Evolutionary conservation across 371 early-diverging fungal genomes (phyloP).

Genomic region (Rhizopus stolonifer): DNA sequence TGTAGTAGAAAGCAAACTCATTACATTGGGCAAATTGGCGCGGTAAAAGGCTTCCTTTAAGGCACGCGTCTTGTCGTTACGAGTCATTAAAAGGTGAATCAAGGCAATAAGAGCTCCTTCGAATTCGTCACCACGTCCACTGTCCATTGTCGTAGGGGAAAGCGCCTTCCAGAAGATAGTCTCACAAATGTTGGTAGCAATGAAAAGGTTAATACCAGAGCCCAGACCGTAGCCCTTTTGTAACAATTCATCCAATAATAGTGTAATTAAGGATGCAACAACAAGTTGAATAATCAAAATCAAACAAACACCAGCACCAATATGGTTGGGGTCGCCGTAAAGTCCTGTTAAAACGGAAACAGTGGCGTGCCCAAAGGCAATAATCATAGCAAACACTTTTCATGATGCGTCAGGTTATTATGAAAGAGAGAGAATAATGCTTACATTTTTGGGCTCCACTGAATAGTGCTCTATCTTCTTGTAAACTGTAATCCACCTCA

Average conservation of each 20-base stretch:
- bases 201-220: conserved; percentile 99
- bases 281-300: conserved; percentile 96
- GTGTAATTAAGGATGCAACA: conserved; percentile 96
- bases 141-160: conserved; percentile 95
- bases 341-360: conserved; percentile 98
- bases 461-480: conserved; percentile 98
- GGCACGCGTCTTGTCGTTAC: conserved; percentile 97
- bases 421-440: conserved; percentile 21
- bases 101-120: conserved; percentile 98
- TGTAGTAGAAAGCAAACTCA: conserved; percentile 90
- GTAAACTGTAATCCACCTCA: conserved; percentile 96
- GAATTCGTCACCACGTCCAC: conserved; percentile 98
- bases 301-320: conserved; percentile 93
- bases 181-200: conserved; percentile 99
- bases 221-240: conserved; percentile 99
- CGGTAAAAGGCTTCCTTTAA: conserved; percentile 99
- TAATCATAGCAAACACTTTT: conserved; percentile 83
- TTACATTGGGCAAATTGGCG: conserved; percentile 94
- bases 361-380: conserved; percentile 97
- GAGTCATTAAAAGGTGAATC: conserved; percentile 94
- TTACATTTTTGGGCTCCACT: conserved; percentile 97
- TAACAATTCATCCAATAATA: conserved; percentile 98
- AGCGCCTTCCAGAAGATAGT: conserved; percentile 99
- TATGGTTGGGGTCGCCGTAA: conserved; percentile 94
- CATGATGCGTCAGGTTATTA: not conserved